Evolutionary conservation across 208 protist species (phyloP).

Genomic region (Borovskyia barvae): DNA sequence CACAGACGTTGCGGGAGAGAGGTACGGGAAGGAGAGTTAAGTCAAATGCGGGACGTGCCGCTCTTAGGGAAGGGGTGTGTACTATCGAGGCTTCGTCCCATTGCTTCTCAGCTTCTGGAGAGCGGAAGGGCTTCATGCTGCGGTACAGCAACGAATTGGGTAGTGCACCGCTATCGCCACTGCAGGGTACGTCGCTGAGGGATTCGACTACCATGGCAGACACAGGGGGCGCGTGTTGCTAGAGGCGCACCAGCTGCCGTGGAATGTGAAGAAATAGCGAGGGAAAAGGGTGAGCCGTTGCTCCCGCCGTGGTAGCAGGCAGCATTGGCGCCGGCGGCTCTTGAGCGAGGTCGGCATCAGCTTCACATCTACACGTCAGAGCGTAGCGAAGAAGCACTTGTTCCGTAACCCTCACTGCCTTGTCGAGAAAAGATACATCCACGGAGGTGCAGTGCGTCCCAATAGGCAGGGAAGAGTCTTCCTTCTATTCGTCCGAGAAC

Average conservation of each 20-base stretch:
- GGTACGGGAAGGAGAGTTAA: constrained; percentile 8
- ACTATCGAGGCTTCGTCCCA: too few species aligned
- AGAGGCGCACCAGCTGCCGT: constrained; percentile 4
- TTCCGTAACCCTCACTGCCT: constrained; percentile 19
- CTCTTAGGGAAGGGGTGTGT: too few species aligned
- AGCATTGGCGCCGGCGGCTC: neutral
- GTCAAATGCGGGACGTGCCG: constrained; percentile 11
- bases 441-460: neutral
- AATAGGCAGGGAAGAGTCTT: too few species aligned
- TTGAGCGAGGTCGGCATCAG: neutral
- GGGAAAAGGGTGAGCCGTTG: constrained; percentile 36
- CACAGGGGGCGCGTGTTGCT: too few species aligned
- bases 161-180: neutral
- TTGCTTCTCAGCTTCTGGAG: too few species aligned
- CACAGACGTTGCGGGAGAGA: too few species aligned
- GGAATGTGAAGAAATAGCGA: constrained; percentile 58
- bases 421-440: constrained; percentile 23
- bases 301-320: constrained; percentile 3
- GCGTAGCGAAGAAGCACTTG: constrained; percentile 12
- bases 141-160: constrained; percentile 40
- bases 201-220: too few species aligned
- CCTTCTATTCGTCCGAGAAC: too few species aligned
- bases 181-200: neutral
- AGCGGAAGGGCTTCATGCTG: neutral
- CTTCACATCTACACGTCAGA: neutral